These are phyloP conservation scores for Aspergillus felis DNA, from an alignment of 2,329 filamentous ascomycete species.

Conservation along the genomic window DNA sequence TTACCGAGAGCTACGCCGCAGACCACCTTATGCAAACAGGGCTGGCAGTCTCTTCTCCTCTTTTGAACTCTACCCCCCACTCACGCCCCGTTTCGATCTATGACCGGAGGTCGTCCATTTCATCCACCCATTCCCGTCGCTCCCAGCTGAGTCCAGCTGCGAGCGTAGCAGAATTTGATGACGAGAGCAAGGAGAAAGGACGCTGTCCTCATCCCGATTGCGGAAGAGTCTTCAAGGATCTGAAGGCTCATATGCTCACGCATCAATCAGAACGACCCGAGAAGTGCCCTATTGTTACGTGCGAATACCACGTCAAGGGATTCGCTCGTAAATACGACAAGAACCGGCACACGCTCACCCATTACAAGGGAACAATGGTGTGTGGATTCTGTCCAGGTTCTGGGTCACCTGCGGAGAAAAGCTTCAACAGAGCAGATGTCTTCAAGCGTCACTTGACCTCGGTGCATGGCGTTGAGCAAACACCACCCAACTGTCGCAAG, in stretches of 20 bases:
- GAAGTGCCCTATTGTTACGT: constrained; percentile 88
- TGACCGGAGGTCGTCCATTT: constrained; percentile 63
- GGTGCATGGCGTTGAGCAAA: constrained; percentile 89
- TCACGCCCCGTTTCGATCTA: constrained; percentile 47
- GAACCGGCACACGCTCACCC: constrained; percentile 87
- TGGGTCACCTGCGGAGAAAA: constrained; percentile 85
- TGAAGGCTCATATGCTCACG: constrained; percentile 92
- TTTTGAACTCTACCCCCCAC: constrained; percentile 56
- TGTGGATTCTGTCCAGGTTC: constrained; percentile 91
- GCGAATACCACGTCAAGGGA: constrained; percentile 87
- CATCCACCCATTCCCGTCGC: constrained; percentile 65
- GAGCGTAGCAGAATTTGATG: constrained; percentile 58
- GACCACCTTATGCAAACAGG: constrained; percentile 20
- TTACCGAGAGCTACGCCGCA: constrained; percentile 23
- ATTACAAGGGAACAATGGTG: constrained; percentile 97
- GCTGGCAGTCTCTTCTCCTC: constrained; percentile 55
- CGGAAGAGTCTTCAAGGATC: constrained; percentile 80
- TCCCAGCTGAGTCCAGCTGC: constrained; percentile 57
- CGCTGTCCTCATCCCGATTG: constrained; percentile 81
- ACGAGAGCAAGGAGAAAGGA: constrained; percentile 61
- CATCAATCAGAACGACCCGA: constrained; percentile 87
- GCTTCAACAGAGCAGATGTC: constrained; percentile 90
- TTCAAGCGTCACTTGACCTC: constrained; percentile 92
- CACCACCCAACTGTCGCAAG: constrained; percentile 85
- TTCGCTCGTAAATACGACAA: constrained; percentile 96